Evolutionary conservation across 306 rosid genomes (phyloP), one percentile per base, ranked within the genome.

Genomic region (Clitoria ternatea): DNA sequence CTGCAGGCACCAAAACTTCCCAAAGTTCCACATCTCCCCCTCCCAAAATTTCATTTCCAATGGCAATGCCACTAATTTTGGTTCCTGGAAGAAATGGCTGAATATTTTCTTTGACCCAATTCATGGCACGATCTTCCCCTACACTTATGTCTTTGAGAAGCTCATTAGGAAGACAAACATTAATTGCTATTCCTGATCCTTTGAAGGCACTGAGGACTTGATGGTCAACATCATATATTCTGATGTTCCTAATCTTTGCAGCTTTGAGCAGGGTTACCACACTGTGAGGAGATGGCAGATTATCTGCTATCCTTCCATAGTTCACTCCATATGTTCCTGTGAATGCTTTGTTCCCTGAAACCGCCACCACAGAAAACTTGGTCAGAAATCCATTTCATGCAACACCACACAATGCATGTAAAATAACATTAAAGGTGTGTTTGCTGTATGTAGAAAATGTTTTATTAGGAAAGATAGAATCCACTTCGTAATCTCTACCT

Each of bases 231-330:
- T 94, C 96, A 33, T 94, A 94, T 17, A 94, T 90, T 78, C 92
- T 84, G 13, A 80, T 56, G 82, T 94, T 90, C 54, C 76, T 88
- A 0, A 94, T 85, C 85, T 87, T 94, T 1, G 94, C 86, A 3
- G 98, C 98, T 79, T 89, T 94, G 29, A 94, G 85, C 6, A 94
- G 85, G 2, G 98, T 94, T 9, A 85, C 98, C 19, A 94, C 98
- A 50, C 92, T 81, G 0, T 83, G 56, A 0, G 98, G 98, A 9
- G 96, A 56, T 2, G 92, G 98, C 19, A 90, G 50, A 56, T 94
- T 94, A 73, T 94, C 90, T 13, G 96, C 89, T 69, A 87, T 65
- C 45, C 92, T 84, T 14, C 98, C 97, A 52, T 94, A 90, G 87
- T 94, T 87, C 18, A 90, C 84, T 74, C 98, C 98, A 67, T 94